Percentiles rank a stretch among this genome's conserved stretches.
These are phyloP conservation scores for Candida sanyiensis DNA, from an alignment of 805 yeast species.

Conservation along the genomic window DNA sequence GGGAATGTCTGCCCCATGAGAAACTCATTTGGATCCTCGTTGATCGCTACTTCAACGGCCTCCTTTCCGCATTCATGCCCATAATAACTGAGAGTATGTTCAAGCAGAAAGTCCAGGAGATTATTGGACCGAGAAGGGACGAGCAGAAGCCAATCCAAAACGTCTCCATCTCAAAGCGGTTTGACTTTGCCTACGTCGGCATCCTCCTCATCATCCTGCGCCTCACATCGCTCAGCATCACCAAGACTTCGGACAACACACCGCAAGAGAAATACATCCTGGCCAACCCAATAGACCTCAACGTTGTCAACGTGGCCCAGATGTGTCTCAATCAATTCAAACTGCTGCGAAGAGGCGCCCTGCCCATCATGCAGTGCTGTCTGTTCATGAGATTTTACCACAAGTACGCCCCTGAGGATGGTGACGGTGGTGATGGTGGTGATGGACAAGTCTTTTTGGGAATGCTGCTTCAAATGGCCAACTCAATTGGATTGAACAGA, in stretches of 20 bases:
- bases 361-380: constrained; percentile 51
- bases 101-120: constrained; percentile 14
- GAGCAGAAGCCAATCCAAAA: constrained; percentile 7
- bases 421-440: constrained; percentile 53
- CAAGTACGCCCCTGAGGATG: constrained; percentile 53
- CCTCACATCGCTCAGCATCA: constrained; percentile 18
- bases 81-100: constrained; percentile 23
- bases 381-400: constrained; percentile 47
- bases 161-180: constrained; percentile 17
- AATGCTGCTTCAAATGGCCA: constrained; percentile 49
- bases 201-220: constrained; percentile 20
- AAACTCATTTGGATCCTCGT: constrained; percentile 21
- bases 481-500: constrained; percentile 51
- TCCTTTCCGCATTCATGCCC: constrained; percentile 21
- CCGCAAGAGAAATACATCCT: constrained; percentile 32
- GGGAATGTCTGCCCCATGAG: constrained; percentile 21
- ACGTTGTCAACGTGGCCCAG: constrained; percentile 44
- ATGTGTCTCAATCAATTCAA: constrained; percentile 52
- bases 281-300: constrained; percentile 40
- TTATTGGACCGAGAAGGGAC: constrained; percentile 13
- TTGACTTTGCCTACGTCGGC: constrained; percentile 25
- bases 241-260: constrained; percentile 17
- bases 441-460: constrained; percentile 50
- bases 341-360: constrained; percentile 40
- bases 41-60: constrained; percentile 18